Evolutionary conservation across 805 yeast species (phyloP).

Genomic region (Wickerhamomyces mucosus): DNA sequence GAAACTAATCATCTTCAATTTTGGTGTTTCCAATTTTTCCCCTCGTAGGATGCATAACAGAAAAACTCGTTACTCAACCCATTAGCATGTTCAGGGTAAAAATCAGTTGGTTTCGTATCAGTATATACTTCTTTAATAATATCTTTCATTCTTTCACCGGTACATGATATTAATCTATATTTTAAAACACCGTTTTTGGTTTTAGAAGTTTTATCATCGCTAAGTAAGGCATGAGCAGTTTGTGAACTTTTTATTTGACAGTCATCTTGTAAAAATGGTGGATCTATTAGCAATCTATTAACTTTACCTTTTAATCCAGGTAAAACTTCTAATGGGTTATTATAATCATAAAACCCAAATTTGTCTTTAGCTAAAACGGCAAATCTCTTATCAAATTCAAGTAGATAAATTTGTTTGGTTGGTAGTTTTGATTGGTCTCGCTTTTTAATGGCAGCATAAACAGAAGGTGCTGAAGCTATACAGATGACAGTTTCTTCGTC

Average conservation of each 20-base stretch:
- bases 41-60: constrained; percentile 74
- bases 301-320: constrained; percentile 47
- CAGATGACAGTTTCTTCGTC: constrained; percentile 62
- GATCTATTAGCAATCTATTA: constrained; percentile 71
- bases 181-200: constrained; percentile 31
- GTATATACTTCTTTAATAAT: constrained; percentile 57
- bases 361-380: constrained; percentile 61
- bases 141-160: constrained; percentile 81
- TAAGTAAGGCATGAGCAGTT: constrained; percentile 52
- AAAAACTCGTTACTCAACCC: constrained; percentile 83
- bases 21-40: constrained; percentile 49
- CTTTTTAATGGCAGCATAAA: constrained; percentile 69
- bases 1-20: too few species aligned
- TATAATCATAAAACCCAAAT: constrained; percentile 70
- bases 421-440: constrained; percentile 44
- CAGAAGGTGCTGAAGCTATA: constrained; percentile 85
- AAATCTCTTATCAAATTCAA: constrained; percentile 77
- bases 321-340: constrained; percentile 55
- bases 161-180: constrained; percentile 59
- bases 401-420: constrained; percentile 58
- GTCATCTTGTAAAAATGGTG: constrained; percentile 76
- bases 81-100: constrained; percentile 72
- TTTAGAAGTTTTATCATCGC: constrained; percentile 25
- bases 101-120: constrained; percentile 52
- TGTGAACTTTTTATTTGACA: constrained; percentile 66